Conservation (phyloP, 129 eudicot species). For the Helianthus tuberosus region DNA sequence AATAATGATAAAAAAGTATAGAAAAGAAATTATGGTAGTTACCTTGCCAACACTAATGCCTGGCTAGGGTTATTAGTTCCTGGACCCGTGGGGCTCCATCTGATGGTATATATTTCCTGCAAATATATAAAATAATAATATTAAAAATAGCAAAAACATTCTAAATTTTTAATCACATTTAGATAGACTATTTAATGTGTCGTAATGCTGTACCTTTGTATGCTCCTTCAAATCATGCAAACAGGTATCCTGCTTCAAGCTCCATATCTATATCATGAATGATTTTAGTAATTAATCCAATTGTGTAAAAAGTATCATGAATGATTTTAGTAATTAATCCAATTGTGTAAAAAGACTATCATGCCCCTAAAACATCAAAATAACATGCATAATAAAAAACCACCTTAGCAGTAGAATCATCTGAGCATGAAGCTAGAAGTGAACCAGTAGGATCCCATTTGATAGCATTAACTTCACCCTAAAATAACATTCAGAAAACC, state of each 20-base stretch:
- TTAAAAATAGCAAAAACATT: neutral
- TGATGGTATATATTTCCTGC: slow-evolving; percentile 87
- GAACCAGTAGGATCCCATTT: slow-evolving; percentile 97
- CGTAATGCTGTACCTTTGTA: slow-evolving; percentile 53
- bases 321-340: no score
- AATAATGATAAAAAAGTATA: neutral
- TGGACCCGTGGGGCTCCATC: slow-evolving; percentile 96
- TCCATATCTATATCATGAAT: slow-evolving; percentile 75
- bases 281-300: slow-evolving; percentile 4
- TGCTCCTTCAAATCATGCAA: slow-evolving; percentile 84
- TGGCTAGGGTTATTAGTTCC: slow-evolving; percentile 87
- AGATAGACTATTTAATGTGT: neutral
- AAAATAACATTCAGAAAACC: slow-evolving; percentile 30
- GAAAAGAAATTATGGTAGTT: neutral
- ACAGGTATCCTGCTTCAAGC: slow-evolving; percentile 81
- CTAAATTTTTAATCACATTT: neutral
- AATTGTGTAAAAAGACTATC: no score
- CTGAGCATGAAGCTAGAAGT: slow-evolving; percentile 92
- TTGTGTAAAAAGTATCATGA: neutral
- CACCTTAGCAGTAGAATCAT: slow-evolving; percentile 91
- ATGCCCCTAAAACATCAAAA: neutral
- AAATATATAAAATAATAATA: neutral
- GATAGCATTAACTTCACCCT: slow-evolving; percentile 96
- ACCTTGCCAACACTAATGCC: slow-evolving; percentile 81
- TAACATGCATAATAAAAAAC: slow-evolving; percentile 4